A percentile compares a stretch with the other conserved stretches of the same genome.
These are phyloP conservation scores for Prunus padus DNA, from an alignment of 306 rosid species.

Conservation along the genomic window DNA sequence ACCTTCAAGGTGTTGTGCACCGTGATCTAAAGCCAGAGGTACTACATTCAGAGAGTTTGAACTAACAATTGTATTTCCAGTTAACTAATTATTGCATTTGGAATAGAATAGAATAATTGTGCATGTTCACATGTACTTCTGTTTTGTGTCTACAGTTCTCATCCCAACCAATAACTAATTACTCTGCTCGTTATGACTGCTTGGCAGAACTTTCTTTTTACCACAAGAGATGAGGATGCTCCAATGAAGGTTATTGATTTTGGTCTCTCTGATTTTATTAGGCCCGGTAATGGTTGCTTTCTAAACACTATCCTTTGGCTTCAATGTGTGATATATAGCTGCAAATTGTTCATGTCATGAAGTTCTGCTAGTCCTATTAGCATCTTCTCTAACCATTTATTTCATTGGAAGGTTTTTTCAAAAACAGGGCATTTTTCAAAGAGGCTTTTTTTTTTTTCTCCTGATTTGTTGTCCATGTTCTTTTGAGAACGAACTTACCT, in stretches of 20 bases:
- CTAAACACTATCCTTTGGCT: conserved; percentile 14
- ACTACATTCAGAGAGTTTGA: conserved; percentile 20
- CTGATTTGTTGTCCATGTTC: neutral
- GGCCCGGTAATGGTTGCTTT: conserved; percentile 64
- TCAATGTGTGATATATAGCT: conserved; percentile 4
- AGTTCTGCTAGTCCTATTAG: neutral
- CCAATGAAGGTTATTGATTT: conserved; percentile 84
- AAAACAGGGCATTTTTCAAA: neutral
- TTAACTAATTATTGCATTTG: neutral
- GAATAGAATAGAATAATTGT: conserved; percentile 14
- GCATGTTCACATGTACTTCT: conserved; percentile 10
- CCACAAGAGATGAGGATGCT: conserved; percentile 72
- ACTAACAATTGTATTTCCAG: neutral
- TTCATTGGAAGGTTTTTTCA: neutral
- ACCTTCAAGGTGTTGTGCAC: conserved; percentile 94
- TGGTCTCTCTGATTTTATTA: conserved; percentile 93
- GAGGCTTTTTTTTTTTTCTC: neutral
- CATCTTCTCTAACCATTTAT: neutral
- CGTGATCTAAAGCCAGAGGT: conserved; percentile 99
- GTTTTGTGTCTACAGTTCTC: conserved; percentile 3
- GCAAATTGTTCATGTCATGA: conserved; percentile 9
- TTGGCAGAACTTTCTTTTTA: conserved; percentile 87
- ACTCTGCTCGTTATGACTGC: conserved; percentile 25
- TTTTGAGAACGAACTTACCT: neutral
- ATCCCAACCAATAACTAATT: conserved; percentile 19